Evolutionary conservation across 352 stramenopile species (phyloP).

Genomic region (Phytophthora fragariaefolia): DNA sequence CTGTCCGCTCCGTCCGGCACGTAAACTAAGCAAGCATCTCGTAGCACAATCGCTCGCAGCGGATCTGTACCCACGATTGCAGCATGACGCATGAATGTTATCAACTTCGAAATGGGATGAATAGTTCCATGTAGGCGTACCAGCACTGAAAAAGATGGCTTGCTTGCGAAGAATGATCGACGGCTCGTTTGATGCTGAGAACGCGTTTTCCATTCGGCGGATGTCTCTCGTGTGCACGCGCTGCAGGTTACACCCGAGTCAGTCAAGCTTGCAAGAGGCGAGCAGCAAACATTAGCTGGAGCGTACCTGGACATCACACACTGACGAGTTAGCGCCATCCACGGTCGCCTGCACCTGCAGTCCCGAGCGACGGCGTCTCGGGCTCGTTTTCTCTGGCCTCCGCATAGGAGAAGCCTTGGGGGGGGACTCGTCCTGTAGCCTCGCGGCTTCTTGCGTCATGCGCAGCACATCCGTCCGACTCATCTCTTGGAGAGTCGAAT

Average conservation of each 20-base stretch:
- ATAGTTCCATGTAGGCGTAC: conserved; percentile 26
- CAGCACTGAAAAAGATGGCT: conserved; percentile 67
- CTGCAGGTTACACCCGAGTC: conserved; percentile 38
- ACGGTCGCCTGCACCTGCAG: conserved; percentile 1
- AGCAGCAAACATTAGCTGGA: neutral
- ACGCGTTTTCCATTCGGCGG: conserved; percentile 70
- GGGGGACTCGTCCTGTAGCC: conserved; percentile 10
- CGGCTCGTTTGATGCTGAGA: conserved; percentile 67
- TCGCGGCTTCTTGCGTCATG: conserved; percentile 62
- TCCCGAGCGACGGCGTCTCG: conserved; percentile 14
- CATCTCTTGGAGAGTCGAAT: conserved; percentile 58
- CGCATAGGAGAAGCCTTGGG: conserved; percentile 12
- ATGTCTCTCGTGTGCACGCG: conserved; percentile 65
- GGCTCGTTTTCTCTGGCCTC: conserved; percentile 13
- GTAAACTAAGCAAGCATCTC: conserved; percentile 50
- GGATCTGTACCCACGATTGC: conserved; percentile 39
- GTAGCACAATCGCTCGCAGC: conserved; percentile 60
- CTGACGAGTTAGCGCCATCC: conserved; percentile 4
- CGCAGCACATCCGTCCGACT: conserved; percentile 57
- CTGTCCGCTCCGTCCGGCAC: conserved; percentile 40
- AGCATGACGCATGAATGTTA: neutral
- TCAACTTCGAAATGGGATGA: neutral
- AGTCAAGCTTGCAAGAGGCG: neutral
- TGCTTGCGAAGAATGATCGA: conserved; percentile 68
- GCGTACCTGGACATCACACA: conserved; percentile 47